Evolutionary conservation across 352 stramenopile species (phyloP).

Genomic region (Globisporangium parvum): DNA sequence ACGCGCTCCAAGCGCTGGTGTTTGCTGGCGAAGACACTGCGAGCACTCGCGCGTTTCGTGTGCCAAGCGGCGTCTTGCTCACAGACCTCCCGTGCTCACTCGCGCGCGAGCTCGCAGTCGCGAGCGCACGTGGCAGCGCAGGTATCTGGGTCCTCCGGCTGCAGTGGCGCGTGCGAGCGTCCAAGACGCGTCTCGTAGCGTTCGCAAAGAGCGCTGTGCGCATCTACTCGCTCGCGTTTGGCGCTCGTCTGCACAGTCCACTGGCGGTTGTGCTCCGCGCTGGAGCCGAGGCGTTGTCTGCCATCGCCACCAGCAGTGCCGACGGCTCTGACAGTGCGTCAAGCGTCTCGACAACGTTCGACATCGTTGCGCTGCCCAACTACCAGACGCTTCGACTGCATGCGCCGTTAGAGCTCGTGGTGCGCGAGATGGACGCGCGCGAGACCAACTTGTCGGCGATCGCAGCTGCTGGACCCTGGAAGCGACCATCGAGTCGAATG

Average conservation of each 20-base stretch:
- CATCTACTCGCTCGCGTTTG: conserved; percentile 12
- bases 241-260: conserved; percentile 1
- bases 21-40: conserved; percentile 9
- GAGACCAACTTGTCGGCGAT: conserved; percentile 4
- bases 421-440: conserved; percentile 1
- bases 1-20: conserved; percentile 10
- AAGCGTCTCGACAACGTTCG: background rate
- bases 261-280: background rate
- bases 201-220: background rate
- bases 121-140: background rate
- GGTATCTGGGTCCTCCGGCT: conserved; percentile 3
- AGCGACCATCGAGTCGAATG: background rate
- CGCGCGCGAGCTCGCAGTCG: conserved; percentile 1
- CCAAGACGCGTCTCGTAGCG: background rate
- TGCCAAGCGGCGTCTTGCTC: conserved; percentile 6
- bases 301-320: background rate
- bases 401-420: conserved; percentile 1
- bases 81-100: conserved; percentile 10
- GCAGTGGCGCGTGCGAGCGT: background rate
- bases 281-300: background rate
- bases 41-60: conserved; percentile 10
- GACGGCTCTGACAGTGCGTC: background rate
- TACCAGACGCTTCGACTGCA: conserved; percentile 4
- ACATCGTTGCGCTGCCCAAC: conserved; percentile 10
- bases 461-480: background rate